Percentiles rank a stretch among this genome's conserved stretches.
Conservation (phyloP, 2,329 filamentous ascomycete species). For the Fusarium begoniae region DNA sequence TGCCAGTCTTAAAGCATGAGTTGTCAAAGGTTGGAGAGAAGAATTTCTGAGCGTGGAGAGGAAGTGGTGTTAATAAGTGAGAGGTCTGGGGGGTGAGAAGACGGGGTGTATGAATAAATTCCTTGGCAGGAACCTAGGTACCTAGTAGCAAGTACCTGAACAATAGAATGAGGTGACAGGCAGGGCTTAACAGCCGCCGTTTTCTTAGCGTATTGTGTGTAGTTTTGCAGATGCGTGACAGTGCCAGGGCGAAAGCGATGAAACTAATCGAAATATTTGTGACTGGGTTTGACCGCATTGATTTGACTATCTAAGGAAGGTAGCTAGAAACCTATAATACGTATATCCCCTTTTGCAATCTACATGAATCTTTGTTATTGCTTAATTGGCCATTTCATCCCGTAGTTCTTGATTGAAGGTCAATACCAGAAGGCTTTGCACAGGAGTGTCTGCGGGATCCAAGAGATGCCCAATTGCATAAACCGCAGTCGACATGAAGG, state of each 20-base stretch:
- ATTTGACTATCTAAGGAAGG: not conserved
- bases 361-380: not conserved
- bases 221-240: not conserved
- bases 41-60: not conserved
- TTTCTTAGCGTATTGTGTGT: not conserved
- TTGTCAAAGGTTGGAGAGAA: not conserved
- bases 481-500: constrained; percentile 26
- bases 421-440: constrained; percentile 13
- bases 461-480: constrained; percentile 9
- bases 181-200: not conserved
- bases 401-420: constrained; percentile 1
- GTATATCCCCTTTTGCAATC: not conserved
- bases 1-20: not conserved
- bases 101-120: not conserved
- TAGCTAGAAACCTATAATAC: not conserved
- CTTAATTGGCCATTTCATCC: not conserved
- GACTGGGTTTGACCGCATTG: not conserved
- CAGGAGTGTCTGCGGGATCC: constrained; percentile 9
- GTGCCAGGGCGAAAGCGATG: not conserved
- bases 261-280: not conserved
- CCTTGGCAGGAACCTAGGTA: not conserved
- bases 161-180: not conserved
- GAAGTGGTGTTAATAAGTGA: not conserved
- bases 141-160: not conserved
- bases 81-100: not conserved